phyloP scores from a whole-genome alignment of 2,329 filamentous ascomycete genomes.

The Alternaria incomplexa region DNA sequence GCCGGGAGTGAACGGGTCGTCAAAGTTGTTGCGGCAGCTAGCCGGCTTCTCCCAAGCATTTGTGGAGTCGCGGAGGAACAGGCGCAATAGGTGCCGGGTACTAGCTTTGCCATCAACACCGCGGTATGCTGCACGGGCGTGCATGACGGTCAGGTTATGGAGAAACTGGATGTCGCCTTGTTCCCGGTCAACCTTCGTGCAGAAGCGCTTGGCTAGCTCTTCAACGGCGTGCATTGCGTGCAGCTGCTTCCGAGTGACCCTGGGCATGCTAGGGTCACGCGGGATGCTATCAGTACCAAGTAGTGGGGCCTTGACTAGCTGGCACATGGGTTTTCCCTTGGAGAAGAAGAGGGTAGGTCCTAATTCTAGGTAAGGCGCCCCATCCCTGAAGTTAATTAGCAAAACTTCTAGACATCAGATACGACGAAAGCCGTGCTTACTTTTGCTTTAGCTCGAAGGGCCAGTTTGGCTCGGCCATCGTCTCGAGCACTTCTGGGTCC shows the following conservation, averaged over 20 bases:
- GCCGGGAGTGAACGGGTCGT: conserved; percentile 40
- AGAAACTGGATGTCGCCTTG: conserved; percentile 47
- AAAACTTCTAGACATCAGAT: neutral
- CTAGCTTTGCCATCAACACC: conserved; percentile 32
- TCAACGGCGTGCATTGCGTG: conserved; percentile 40
- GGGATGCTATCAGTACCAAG: conserved; percentile 43
- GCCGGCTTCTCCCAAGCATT: conserved; percentile 43
- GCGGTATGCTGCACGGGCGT: conserved; percentile 43
- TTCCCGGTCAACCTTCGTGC: conserved; percentile 40
- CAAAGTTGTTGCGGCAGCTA: conserved; percentile 35
- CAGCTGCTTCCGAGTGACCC: conserved; percentile 34
- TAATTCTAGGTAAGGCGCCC: conserved; percentile 38
- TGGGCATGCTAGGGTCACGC: conserved; percentile 39
- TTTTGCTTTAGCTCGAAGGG: conserved; percentile 48
- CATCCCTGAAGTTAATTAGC: conserved; percentile 24
- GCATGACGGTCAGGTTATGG: conserved; percentile 47
- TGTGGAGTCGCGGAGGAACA: conserved; percentile 46
- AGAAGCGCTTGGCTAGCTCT: conserved; percentile 35
- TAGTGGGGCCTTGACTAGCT: conserved; percentile 47
- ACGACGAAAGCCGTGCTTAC: conserved; percentile 25
- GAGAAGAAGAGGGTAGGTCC: conserved; percentile 46
- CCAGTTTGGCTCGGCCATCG: conserved; percentile 43
- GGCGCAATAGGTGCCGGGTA: conserved; percentile 44
- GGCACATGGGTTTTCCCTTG: conserved; percentile 44
- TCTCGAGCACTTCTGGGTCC: conserved; percentile 44